A percentile compares a stretch with the other conserved stretches of the same genome.
phyloP scores from a whole-genome alignment of 345 rosid species.

The Syzygium jambos region DNA sequence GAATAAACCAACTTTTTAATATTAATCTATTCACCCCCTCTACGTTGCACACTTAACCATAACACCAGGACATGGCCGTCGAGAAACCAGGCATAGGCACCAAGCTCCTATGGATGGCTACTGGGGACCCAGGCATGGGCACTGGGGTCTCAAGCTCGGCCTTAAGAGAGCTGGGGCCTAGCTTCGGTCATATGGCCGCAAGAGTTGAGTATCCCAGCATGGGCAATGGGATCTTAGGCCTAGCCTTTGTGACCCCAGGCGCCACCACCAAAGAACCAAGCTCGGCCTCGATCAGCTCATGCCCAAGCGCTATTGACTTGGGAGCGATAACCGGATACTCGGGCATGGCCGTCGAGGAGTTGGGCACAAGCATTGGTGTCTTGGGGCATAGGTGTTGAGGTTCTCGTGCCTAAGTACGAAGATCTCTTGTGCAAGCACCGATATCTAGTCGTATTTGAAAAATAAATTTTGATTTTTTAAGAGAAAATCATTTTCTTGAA shows the following conservation, averaged over 20 bases:
- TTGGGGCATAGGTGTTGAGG: not conserved
- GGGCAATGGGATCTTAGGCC: not conserved
- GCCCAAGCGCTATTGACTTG: not conserved
- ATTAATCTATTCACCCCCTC: not conserved
- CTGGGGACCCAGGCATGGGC: not conserved
- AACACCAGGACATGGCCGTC: not conserved
- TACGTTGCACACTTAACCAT: not conserved
- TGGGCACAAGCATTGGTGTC: not conserved
- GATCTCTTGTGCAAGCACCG: not conserved
- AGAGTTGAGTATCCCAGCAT: not conserved
- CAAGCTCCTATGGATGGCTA: rapidly evolving
- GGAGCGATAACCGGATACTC: not conserved
- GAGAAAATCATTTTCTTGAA: not conserved
- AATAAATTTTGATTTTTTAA: not conserved
- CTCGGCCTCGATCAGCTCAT: not conserved
- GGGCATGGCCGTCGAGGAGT: rapidly evolving
- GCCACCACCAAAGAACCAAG: rapidly evolving
- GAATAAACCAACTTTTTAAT: no score
- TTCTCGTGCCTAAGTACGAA: not conserved
- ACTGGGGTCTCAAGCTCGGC: not conserved
- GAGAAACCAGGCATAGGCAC: not conserved
- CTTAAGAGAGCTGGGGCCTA: not conserved
- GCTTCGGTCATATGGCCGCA: not conserved
- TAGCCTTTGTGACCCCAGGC: not conserved
- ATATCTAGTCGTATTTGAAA: not conserved